Base-by-base conservation (phyloP, 768 basidiomycete species). In the Lactarius hatsudake region DNA sequence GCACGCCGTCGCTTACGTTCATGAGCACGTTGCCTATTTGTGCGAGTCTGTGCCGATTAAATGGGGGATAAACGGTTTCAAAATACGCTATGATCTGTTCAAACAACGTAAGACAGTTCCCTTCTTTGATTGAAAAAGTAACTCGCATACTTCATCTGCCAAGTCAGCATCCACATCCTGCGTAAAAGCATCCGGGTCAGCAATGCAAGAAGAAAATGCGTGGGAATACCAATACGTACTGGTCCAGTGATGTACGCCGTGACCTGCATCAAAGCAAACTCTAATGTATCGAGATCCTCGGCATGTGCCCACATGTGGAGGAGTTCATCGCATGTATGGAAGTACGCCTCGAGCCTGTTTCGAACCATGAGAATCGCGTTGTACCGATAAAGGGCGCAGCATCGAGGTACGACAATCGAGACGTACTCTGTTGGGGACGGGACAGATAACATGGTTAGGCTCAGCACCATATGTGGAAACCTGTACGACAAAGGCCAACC, bases 251-350 rank as follows among this genome's bases (percentile, higher is more conserved):
- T 67, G 63, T 75, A 73, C 38, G 70, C 23, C 48, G 68, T 63
- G 48, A 74, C 59, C 54, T 74, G 74, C 61, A 73, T 66, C 54
- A 70, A 58, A 26, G 71, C 30, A 48, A 75, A 71, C 62, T 74
- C 74, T 36, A 73, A 62, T 28, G 69, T 69, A 45, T 74, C 74
- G n/a, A 74, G 63, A 59, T 74, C 70, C 26, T 67, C 68, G 5
- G 74, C 72, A 51, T 73, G 71, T 38, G 67, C 71, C 74, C 74
- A 74, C 62, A 74, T 69, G 9, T 73, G 69, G n/a, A 74, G 64
- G 6, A 74, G 64, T 23, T 74, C 74, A 23, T 61, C 65, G 28
- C 67, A 74, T 5, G 74, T 74, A 74, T 61, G 72, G 60, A 57
- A 74, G 48, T 63, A 74, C 61, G 48, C 40, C 54, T 61, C 55